These are phyloP conservation scores for Candida takata DNA, from an alignment of 805 yeast genomes.

Conservation along the genomic window DNA sequence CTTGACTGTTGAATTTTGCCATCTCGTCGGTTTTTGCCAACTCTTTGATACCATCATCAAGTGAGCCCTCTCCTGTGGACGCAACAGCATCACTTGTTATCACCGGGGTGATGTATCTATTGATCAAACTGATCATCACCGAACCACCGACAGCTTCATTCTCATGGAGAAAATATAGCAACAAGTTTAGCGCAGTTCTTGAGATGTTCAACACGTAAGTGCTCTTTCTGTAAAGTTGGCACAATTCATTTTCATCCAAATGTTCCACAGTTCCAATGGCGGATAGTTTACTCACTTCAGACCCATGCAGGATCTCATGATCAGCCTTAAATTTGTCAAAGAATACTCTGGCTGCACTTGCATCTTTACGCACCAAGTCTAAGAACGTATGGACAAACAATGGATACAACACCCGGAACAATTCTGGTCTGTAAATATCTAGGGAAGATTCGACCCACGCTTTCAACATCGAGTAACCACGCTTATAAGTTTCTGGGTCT, in stretches of 20 bases:
- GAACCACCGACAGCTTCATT: conserved; percentile 91
- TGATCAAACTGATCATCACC: conserved; percentile 74
- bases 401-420: conserved; percentile 80
- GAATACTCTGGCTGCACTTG: conserved; percentile 61
- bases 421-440: conserved; percentile 86
- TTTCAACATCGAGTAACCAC: conserved; percentile 73
- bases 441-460: conserved; percentile 89
- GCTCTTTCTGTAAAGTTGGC: conserved; percentile 64
- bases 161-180: conserved; percentile 82
- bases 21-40: conserved; percentile 33
- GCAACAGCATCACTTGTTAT: conserved; percentile 37
- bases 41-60: conserved; percentile 31
- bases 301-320: conserved; percentile 68
- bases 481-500: conserved; percentile 59
- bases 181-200: conserved; percentile 75
- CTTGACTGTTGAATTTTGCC: conserved; percentile 59
- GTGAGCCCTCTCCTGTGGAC: conserved; percentile 28
- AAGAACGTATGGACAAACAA: conserved; percentile 85
- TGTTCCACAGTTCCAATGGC: conserved; percentile 78
- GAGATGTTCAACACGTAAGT: conserved; percentile 73
- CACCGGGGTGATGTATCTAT: conserved; percentile 63
- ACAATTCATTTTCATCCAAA: conserved; percentile 72
- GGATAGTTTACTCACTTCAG: conserved; percentile 64
- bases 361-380: conserved; percentile 63
- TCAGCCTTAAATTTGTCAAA: conserved; percentile 69